Evolutionary conservation across 371 early-diverging fungal species (phyloP).

Genomic region (Mucor saturninus): DNA sequence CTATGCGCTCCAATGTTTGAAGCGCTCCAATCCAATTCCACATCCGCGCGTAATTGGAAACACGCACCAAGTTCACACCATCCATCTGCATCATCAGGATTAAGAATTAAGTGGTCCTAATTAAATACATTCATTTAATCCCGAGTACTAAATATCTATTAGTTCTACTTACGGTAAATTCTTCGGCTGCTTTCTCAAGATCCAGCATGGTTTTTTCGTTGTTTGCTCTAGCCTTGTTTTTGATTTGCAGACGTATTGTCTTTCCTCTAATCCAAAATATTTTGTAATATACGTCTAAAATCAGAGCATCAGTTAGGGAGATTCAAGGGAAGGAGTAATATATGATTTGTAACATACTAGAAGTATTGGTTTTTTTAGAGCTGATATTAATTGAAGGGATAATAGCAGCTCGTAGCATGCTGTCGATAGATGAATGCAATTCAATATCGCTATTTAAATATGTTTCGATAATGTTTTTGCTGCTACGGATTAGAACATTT

Average conservation of each 20-base stretch:
- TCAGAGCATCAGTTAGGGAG: slow-evolving; percentile 4
- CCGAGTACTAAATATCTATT: background rate
- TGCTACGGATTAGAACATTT: slow-evolving; percentile 26
- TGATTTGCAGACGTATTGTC: slow-evolving; percentile 58
- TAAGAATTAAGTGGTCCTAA: slow-evolving; percentile 43
- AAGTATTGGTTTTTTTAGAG: slow-evolving; percentile 19
- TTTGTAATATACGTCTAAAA: slow-evolving; percentile 44
- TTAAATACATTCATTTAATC: background rate
- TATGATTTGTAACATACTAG: slow-evolving; percentile 25
- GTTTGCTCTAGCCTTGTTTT: slow-evolving; percentile 57
- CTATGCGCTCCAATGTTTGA: slow-evolving; percentile 57
- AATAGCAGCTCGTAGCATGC: slow-evolving; percentile 19
- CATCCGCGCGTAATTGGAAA: slow-evolving; percentile 64
- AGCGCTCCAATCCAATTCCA: slow-evolving; percentile 72
- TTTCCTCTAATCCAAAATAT: slow-evolving; percentile 72
- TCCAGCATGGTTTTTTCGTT: slow-evolving; percentile 63
- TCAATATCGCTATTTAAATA: slow-evolving; percentile 23
- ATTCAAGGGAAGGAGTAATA: background rate
- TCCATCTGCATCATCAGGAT: slow-evolving; percentile 61
- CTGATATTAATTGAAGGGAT: slow-evolving; percentile 23
- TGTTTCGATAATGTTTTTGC: slow-evolving; percentile 19
- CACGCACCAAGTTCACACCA: slow-evolving; percentile 72
- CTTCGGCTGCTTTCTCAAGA: slow-evolving; percentile 64
- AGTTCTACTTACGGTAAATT: slow-evolving; percentile 48
- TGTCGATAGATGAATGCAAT: slow-evolving; percentile 19